A percentile compares a stretch with the other conserved stretches of the same genome.
Conservation (phyloP, 306 rosid genomes). For the Mimosa bimucronata region DNA sequence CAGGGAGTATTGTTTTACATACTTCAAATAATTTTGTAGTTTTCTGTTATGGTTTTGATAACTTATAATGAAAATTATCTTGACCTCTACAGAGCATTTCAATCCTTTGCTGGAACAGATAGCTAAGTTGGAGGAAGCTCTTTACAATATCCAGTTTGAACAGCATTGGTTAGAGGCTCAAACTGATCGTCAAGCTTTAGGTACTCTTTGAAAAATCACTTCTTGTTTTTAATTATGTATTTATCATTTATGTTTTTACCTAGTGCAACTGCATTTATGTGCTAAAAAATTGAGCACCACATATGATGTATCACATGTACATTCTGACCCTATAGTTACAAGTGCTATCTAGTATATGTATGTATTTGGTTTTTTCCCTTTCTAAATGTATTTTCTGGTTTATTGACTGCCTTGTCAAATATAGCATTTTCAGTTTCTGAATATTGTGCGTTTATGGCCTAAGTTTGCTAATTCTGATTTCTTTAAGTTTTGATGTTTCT, state of each 20-base stretch:
- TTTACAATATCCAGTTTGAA: constrained; percentile 85
- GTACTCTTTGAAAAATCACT: constrained; percentile 42
- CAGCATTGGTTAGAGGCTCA: constrained; percentile 98
- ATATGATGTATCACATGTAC: not conserved
- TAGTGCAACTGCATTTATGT: not conserved
- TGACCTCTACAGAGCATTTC: constrained; percentile 75
- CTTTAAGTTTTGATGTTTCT: not conserved
- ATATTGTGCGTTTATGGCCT: not conserved
- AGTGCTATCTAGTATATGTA: not conserved
- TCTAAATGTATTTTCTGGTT: not conserved
- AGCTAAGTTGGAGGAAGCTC: constrained; percentile 90
- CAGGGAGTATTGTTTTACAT: not conserved
- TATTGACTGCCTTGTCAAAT: not conserved
- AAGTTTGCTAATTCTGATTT: constrained; percentile 6
- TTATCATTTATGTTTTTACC: not conserved
- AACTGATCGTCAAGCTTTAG: constrained; percentile 90
- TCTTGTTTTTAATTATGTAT: not conserved
- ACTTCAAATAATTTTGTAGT: not conserved
- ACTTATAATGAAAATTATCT: constrained; percentile 1
- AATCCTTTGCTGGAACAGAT: constrained; percentile 84
- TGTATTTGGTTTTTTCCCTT: not conserved
- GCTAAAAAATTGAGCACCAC: not conserved
- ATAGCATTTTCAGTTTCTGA: not conserved
- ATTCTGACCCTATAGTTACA: not conserved
- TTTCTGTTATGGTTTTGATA: not conserved